A percentile compares a stretch with the other conserved stretches of the same genome.
Conservation (phyloP, 1,284 basidiomycete species). For the Porphyrellus sp. region DNA sequence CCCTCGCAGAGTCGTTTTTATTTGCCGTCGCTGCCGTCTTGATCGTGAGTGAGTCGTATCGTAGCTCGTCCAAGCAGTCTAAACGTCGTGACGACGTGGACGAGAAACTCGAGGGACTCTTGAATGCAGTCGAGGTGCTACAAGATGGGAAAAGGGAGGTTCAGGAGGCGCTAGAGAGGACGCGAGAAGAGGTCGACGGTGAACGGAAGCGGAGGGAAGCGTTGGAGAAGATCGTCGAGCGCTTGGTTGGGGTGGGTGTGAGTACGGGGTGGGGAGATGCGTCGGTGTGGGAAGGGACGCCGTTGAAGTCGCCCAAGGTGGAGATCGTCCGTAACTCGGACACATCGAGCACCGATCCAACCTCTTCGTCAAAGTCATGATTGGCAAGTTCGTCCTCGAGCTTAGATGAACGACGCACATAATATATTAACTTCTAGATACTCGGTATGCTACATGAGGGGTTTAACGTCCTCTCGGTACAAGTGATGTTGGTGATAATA, state of each 20-base stretch:
- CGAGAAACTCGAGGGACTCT: slow-evolving; percentile 66
- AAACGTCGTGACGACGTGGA: slow-evolving; percentile 75
- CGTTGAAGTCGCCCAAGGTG: slow-evolving; percentile 48
- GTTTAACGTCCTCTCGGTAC: background rate
- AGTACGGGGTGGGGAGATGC: slow-evolving; percentile 62
- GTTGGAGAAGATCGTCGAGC: slow-evolving; percentile 61
- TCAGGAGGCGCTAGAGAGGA: slow-evolving; percentile 45
- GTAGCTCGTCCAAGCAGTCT: slow-evolving; percentile 68
- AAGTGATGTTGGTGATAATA: slow-evolving; percentile 10
- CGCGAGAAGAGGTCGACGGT: slow-evolving; percentile 25
- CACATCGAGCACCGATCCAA: background rate
- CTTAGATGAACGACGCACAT: background rate
- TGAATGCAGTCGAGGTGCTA: slow-evolving; percentile 46
- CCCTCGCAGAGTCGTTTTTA: slow-evolving; percentile 83
- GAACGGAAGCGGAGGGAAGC: slow-evolving; percentile 50
- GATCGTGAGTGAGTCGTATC: slow-evolving; percentile 78
- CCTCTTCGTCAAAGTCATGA: slow-evolving; percentile 11
- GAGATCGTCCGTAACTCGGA: slow-evolving; percentile 26
- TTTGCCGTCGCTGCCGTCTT: slow-evolving; percentile 75
- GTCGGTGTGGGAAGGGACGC: slow-evolving; percentile 49
- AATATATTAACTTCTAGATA: slow-evolving; percentile 3
- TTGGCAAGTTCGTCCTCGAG: background rate
- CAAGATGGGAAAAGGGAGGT: slow-evolving; percentile 26
- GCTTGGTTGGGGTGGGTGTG: slow-evolving; percentile 70
- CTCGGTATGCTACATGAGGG: slow-evolving; percentile 7